A percentile compares a stretch with the other conserved stretches of the same genome.
phyloP scores from a whole-genome alignment of 2,329 filamentous ascomycete genomes.

The Fusarium papillatum region DNA sequence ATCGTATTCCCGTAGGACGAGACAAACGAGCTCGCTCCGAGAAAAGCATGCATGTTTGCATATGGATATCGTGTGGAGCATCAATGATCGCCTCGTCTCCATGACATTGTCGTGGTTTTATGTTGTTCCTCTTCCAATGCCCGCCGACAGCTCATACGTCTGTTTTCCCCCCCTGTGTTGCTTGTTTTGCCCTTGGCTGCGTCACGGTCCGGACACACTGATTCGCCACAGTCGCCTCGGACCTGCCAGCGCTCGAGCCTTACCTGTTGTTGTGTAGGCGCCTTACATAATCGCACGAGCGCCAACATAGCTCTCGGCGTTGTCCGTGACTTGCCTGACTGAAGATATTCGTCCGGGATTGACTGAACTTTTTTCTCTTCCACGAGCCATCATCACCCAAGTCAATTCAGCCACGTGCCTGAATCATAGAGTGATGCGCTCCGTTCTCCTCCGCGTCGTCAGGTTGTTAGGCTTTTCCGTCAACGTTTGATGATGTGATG shows the following conservation, averaged over 20 bases:
- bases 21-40: background rate
- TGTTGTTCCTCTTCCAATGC: background rate
- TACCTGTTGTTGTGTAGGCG: conserved; percentile 5
- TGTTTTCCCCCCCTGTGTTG: background rate
- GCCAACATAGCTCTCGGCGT: conserved; percentile 32
- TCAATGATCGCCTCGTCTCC: background rate
- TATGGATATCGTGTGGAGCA: conserved; percentile 9
- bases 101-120: conserved; percentile 3
- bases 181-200: conserved; percentile 8
- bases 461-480: conserved; percentile 14
- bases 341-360: conserved; percentile 11
- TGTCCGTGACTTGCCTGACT: conserved; percentile 30
- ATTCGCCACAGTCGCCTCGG: conserved; percentile 34
- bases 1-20: conserved; percentile 16
- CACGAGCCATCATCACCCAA: background rate
- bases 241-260: conserved; percentile 12
- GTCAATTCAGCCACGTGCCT: conserved; percentile 16
- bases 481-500: conserved; percentile 11
- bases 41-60: conserved; percentile 9
- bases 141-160: background rate
- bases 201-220: conserved; percentile 28
- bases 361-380: conserved; percentile 8
- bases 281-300: conserved; percentile 33
- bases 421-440: conserved; percentile 13
- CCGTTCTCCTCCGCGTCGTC: conserved; percentile 7